Base-by-base conservation (phyloP, 192 early-diverging fungal species). In the Backusella australiensis region DNA sequence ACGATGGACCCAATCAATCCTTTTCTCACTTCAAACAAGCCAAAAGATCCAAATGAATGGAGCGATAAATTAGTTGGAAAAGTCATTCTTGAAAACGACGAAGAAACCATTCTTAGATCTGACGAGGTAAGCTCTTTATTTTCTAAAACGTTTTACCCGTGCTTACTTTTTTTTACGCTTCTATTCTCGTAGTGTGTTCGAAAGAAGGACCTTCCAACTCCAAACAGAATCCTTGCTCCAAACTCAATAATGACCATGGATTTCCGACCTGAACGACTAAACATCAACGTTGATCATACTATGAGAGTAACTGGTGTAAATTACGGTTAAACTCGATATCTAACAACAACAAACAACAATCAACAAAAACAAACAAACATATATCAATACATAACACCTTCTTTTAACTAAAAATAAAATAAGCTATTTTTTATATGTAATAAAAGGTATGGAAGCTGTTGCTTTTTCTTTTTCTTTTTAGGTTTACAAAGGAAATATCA, bases 191-290 rank as follows among this genome's bases (percentile, higher is more conserved):
- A 88, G 85, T 67, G 77, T 65, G 75, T 88, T 15, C 77, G 73
- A 21, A 21, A 74, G n/a, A 76, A 74, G 19, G 80, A 86, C 15
- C 74, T 89, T 32, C 88, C 88, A 14, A 19, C 29, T 17, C 49
- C 53, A 23, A 72, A 82, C 72, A 85, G 88, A 35, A 72, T 89
- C 35, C 71, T 87, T 15, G 15, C 56, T 14, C 80, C 79, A 11
- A 75, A 81, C 41, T 38, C 77, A 15, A 72, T 88, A 4, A 70
- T 75, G 42, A 89, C 88, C 2, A 83, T 85, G 84, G 88, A 89
- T 34, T 88, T 71, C 56, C 39, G 67, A 29, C 80, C 83, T 17
- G 78, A 84, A 14, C 71, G 88, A 34, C 39, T 89, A 38, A 89
- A 89, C 67, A 65, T 89, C 26, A 29, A 81, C 17, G 65, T 86